A percentile compares a stretch with the other conserved stretches of the same genome.
Evolutionary conservation across 164 flowering plant species (phyloP).

Genomic region (Magnolia changhungtana): DNA sequence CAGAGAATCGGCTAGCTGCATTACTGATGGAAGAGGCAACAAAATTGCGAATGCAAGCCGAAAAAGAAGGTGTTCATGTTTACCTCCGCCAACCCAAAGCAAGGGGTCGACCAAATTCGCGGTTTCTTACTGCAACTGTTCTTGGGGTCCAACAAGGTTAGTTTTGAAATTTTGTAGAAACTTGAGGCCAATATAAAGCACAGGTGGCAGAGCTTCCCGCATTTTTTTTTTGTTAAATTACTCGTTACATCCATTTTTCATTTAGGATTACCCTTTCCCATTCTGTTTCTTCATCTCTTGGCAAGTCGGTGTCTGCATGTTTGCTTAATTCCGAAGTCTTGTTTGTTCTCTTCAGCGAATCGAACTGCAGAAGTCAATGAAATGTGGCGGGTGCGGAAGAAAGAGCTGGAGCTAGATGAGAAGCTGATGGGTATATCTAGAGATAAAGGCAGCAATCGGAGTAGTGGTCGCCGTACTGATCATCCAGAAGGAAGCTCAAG

Average conservation of each 20-base stretch:
- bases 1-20: conserved; percentile 77
- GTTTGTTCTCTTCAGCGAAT: conserved; percentile 51
- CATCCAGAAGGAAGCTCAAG: conserved; percentile 25
- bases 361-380: conserved; percentile 81
- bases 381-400: conserved; percentile 83
- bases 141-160: conserved; percentile 91
- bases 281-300: neutral
- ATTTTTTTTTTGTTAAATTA: too few species aligned
- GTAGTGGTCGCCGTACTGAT: conserved; percentile 12
- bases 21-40: conserved; percentile 87
- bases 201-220: too few species aligned
- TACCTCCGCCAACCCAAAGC: conserved; percentile 62
- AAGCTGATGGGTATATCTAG: conserved; percentile 35
- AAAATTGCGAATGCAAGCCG: conserved; percentile 74
- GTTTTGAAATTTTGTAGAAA: conserved; percentile 6
- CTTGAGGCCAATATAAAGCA: too few species aligned
- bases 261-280: neutral
- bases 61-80: conserved; percentile 69
- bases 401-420: conserved; percentile 70
- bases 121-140: conserved; percentile 91
- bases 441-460: conserved; percentile 26
- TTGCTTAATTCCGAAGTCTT: neutral
- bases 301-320: neutral
- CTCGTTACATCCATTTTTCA: too few species aligned
- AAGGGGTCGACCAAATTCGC: conserved; percentile 80